Evolutionary conservation across 2,329 filamentous ascomycete species (phyloP), one percentile per base, ranked within the genome.

Genomic region (Coniochaeta sp.): DNA sequence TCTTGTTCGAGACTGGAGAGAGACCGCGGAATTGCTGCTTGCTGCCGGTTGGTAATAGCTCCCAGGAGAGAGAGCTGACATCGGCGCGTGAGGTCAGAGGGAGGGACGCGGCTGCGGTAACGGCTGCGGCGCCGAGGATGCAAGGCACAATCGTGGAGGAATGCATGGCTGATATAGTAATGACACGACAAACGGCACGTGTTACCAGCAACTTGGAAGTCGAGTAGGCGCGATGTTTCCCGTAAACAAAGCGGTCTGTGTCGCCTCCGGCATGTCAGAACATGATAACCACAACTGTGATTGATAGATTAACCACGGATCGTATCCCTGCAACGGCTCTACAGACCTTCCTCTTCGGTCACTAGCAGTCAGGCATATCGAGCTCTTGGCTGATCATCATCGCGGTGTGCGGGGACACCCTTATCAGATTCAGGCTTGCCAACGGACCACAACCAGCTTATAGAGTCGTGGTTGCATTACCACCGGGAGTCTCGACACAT

Each of bases 21-120:
- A 73, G 63, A 16, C 71, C 71, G 50, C 72, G 68, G 60, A 73
- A 70, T 8, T 68, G 69, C 59, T 67, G 65, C 14, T 56, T 62
- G 58, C 63, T 72, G 11, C 60, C 61, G 1, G 70, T 73, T 17
- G 63, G 59, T 1, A 68, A 58, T 14, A 70, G 62, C 17, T 65
- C 61, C 71, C 70, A 72, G 44, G 43, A 22, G n/a, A 47, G 58
- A 17, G 52, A 55, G 52, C 17, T 11, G 52, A 34, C 19, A 22
- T 22, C 17, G 14, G 24, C 2, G 14, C 26, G 28, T 9, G 52
- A 11, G 12, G 33, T 11, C 24, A 22, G 28, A n/a, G 50, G 24
- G 16, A 33, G 24, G 22, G 19, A 12, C n/a, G 52, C 28, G 52
- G 26, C 52, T 55, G 52, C 28, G 52, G 14, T 19, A 8, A 34